phyloP scores from a whole-genome alignment of 805 yeast species.

The Metschnikowia borealis region DNA sequence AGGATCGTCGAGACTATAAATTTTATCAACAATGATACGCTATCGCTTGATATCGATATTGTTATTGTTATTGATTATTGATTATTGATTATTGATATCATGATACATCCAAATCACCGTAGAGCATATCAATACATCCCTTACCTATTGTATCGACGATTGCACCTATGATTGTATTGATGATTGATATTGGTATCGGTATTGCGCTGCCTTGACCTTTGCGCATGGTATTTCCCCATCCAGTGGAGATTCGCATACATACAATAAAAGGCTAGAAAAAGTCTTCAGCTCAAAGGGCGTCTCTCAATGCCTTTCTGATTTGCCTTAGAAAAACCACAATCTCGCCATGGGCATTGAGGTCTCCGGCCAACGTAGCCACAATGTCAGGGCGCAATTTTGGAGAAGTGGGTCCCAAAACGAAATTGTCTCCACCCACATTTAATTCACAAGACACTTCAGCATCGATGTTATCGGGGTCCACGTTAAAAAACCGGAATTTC shows the following conservation, averaged over 20 bases:
- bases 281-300: neutral
- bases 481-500: slow-evolving; percentile 45
- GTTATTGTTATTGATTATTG: too few species aligned
- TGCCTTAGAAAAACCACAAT: slow-evolving; percentile 13
- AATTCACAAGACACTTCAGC: slow-evolving; percentile 43
- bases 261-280: neutral
- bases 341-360: slow-evolving; percentile 13
- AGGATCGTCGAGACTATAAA: too few species aligned
- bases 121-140: too few species aligned
- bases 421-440: slow-evolving; percentile 38
- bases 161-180: too few species aligned
- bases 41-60: too few species aligned
- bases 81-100: too few species aligned
- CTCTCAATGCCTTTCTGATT: slow-evolving; percentile 11
- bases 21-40: too few species aligned
- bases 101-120: too few species aligned
- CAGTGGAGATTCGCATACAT: neutral
- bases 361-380: slow-evolving; percentile 8
- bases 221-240: neutral
- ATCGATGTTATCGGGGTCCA: slow-evolving; percentile 42
- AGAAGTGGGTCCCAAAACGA: slow-evolving; percentile 10
- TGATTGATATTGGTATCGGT: too few species aligned
- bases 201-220: too few species aligned
- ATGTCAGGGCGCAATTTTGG: slow-evolving; percentile 12
- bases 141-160: too few species aligned